Evolutionary conservation across 2,329 filamentous ascomycete genomes (phyloP).

Genomic region (Talaromyces sp.): DNA sequence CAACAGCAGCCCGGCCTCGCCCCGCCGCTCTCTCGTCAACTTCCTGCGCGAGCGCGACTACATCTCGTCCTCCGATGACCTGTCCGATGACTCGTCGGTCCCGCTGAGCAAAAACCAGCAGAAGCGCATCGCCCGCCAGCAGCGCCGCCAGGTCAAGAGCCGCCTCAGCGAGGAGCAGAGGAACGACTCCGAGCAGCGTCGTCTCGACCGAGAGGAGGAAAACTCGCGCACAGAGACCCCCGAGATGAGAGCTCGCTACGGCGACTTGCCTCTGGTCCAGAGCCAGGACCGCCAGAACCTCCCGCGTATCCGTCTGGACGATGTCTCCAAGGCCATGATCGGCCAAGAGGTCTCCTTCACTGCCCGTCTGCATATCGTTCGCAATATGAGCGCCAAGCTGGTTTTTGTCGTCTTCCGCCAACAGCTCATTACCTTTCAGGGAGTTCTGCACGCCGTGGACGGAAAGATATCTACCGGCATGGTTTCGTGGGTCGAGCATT

Average conservation of each 20-base stretch:
- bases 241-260: conserved; percentile 57
- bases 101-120: conserved; percentile 42
- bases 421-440: conserved; percentile 77
- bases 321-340: conserved; percentile 48
- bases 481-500: conserved; percentile 80
- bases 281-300: conserved; percentile 45
- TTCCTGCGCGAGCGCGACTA: conserved; percentile 39
- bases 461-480: conserved; percentile 65
- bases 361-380: conserved; percentile 70
- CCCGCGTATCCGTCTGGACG: conserved; percentile 45
- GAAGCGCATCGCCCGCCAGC: conserved; percentile 37
- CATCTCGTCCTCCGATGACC: conserved; percentile 39
- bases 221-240: conserved; percentile 48
- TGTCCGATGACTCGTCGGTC: conserved; percentile 29
- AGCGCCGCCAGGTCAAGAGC: conserved; percentile 33
- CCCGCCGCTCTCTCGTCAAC: conserved; percentile 34
- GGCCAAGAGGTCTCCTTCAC: conserved; percentile 62
- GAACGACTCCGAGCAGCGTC: conserved; percentile 34
- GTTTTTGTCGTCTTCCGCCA: conserved; percentile 85
- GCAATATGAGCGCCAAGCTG: conserved; percentile 74
- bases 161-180: conserved; percentile 41
- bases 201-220: conserved; percentile 38
- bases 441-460: conserved; percentile 62
- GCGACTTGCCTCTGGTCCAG: conserved; percentile 53
- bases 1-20: conserved; percentile 16